These are phyloP conservation scores for Penicillium silybi DNA, from an alignment of 495 filamentous ascomycete genomes.

Conservation along the genomic window DNA sequence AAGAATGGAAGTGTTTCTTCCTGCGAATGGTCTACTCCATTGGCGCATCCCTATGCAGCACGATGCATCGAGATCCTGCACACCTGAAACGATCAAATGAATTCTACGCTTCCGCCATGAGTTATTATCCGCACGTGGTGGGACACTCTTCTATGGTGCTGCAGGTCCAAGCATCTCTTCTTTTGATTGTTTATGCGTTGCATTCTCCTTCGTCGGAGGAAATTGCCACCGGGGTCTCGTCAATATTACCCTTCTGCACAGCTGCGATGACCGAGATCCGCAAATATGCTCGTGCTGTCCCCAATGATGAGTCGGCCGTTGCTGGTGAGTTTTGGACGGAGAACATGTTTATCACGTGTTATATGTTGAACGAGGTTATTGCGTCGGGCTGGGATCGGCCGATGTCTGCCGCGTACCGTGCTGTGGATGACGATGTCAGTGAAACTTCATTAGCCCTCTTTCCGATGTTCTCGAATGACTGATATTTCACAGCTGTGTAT, in stretches of 20 bases:
- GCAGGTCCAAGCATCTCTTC: constrained; percentile 32
- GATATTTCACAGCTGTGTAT: constrained; percentile 19
- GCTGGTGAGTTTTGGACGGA: constrained; percentile 22
- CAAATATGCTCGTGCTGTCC: constrained; percentile 14
- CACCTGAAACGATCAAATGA: constrained; percentile 25
- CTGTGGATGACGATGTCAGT: constrained; percentile 33
- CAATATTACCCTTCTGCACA: constrained; percentile 31
- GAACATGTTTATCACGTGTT: constrained; percentile 33
- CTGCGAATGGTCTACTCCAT: constrained; percentile 33
- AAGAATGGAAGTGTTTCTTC: constrained; percentile 29
- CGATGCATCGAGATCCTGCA: constrained; percentile 20
- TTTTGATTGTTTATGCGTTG: constrained; percentile 32
- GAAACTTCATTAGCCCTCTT: neutral
- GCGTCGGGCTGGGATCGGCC: constrained; percentile 32
- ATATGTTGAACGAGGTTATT: constrained; percentile 34
- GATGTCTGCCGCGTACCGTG: constrained; percentile 23
- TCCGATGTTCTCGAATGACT: neutral
- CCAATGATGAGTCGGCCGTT: constrained; percentile 6
- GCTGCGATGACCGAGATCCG: constrained; percentile 28
- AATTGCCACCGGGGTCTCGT: constrained; percentile 26
- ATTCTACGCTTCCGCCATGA: constrained; percentile 26
- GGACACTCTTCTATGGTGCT: constrained; percentile 25
- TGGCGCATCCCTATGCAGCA: constrained; percentile 26
- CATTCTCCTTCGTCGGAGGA: constrained; percentile 34
- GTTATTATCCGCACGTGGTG: constrained; percentile 28